Conservation (phyloP, 2,329 filamentous ascomycete genomes). For the Cryoendolithus antarcticus region DNA sequence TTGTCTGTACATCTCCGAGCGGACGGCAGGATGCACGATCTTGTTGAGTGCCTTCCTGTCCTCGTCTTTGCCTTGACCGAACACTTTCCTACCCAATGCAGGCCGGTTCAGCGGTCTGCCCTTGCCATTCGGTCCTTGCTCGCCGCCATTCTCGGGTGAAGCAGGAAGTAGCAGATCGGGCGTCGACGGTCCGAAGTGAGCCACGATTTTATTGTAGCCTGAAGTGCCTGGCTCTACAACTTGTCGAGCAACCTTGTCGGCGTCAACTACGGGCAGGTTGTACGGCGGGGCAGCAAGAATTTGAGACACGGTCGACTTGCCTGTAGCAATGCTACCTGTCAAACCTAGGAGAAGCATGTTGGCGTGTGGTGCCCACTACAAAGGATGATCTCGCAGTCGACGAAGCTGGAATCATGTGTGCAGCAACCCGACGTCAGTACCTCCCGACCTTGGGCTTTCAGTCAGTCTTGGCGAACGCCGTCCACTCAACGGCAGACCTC, state of each 20-base stretch:
- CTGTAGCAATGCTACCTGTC: conserved; percentile 93
- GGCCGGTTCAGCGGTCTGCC: conserved; percentile 73
- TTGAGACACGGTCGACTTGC: conserved; percentile 88
- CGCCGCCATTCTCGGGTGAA: conserved; percentile 28
- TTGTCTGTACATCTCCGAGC: conserved; percentile 64
- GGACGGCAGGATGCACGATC: conserved; percentile 87
- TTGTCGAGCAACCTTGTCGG: conserved; percentile 80
- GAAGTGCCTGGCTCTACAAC: conserved; percentile 86
- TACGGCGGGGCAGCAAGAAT: conserved; percentile 72
- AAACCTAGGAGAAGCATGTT: conserved; percentile 90
- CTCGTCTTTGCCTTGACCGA: conserved; percentile 62
- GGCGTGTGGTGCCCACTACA: not conserved
- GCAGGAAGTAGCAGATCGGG: conserved; percentile 69
- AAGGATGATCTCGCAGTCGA: too few relatives aligned
- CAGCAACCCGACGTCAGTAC: too few relatives aligned
- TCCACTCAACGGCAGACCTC: too few relatives aligned
- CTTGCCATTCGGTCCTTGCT: conserved; percentile 45
- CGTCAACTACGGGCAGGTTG: conserved; percentile 82
- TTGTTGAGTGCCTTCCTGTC: conserved; percentile 71
- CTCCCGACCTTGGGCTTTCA: too few relatives aligned
- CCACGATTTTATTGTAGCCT: conserved; percentile 72
- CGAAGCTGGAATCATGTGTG: too few relatives aligned
- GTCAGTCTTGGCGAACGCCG: too few relatives aligned
- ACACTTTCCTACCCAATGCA: conserved; percentile 72
- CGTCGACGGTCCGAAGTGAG: conserved; percentile 68